Conservation (phyloP, 2,329 filamentous ascomycete species). For the Ceratocystiopsis brevicomis region DNA sequence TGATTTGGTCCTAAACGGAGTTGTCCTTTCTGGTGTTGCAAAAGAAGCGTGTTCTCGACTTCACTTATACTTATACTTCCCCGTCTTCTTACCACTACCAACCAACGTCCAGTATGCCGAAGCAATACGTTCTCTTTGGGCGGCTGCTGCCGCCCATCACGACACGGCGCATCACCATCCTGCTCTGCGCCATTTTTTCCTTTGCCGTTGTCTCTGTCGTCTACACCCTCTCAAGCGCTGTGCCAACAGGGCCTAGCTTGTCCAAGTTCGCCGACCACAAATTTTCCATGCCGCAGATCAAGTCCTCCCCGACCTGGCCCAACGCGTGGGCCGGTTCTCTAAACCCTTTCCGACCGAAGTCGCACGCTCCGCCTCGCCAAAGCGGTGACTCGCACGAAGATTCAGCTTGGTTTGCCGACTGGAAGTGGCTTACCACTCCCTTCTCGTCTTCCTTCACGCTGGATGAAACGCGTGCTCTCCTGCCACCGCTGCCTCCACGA, state of each 20-base stretch:
- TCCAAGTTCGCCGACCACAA: slow-evolving; percentile 30
- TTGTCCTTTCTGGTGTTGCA: too few relatives aligned
- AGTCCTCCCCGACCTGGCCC: slow-evolving; percentile 21
- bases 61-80: too few relatives aligned
- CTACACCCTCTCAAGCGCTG: slow-evolving; percentile 28
- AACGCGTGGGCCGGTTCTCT: slow-evolving; percentile 26
- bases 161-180: slow-evolving; percentile 31
- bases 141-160: slow-evolving; percentile 30
- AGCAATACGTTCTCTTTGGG: slow-evolving; percentile 27
- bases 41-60: too few relatives aligned
- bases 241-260: slow-evolving; percentile 30
- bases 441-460: slow-evolving; percentile 68
- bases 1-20: not conserved
- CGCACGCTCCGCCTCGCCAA: slow-evolving; percentile 55
- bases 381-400: slow-evolving; percentile 62
- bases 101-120: slow-evolving; percentile 21
- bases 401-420: slow-evolving; percentile 71
- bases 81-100: not conserved
- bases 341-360: slow-evolving; percentile 49
- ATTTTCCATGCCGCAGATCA: slow-evolving; percentile 29
- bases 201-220: slow-evolving; percentile 36
- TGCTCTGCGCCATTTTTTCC: slow-evolving; percentile 30
- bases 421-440: slow-evolving; percentile 67
- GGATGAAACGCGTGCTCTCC: slow-evolving; percentile 65
- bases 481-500: slow-evolving; percentile 55